A percentile compares a stretch with the other conserved stretches of the same genome.
Conservation (phyloP, 306 rosid genomes). For the Myrica gale region DNA sequence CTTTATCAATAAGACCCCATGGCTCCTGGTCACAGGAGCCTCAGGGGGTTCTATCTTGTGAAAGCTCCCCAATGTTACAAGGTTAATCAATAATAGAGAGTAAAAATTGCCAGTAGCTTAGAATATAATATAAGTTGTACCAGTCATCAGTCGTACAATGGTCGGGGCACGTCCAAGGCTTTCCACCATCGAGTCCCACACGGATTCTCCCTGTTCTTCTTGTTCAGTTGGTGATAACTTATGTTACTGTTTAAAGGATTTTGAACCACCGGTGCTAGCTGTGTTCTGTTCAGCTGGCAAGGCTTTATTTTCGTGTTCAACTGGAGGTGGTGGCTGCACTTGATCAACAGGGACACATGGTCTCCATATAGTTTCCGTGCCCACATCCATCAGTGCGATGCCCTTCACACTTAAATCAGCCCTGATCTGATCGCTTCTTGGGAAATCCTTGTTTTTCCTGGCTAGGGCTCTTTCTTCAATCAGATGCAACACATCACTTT, state of each 20-base stretch:
- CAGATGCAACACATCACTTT: slow-evolving; percentile 56
- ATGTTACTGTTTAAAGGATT: background rate
- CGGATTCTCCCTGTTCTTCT: slow-evolving; percentile 29
- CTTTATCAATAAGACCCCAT: background rate
- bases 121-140: slow-evolving; percentile 4
- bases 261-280: background rate
- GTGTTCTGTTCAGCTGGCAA: slow-evolving; percentile 6
- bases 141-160: slow-evolving; percentile 14
- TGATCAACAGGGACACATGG: slow-evolving; percentile 55
- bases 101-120: slow-evolving; percentile 14
- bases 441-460: slow-evolving; percentile 68
- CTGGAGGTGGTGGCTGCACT: slow-evolving; percentile 20
- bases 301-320: slow-evolving; percentile 16
- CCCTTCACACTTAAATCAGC: slow-evolving; percentile 66
- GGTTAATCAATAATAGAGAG: slow-evolving; percentile 5
- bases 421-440: slow-evolving; percentile 71
- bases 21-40: slow-evolving; percentile 8
- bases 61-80: slow-evolving; percentile 16
- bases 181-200: slow-evolving; percentile 22
- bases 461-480: slow-evolving; percentile 78
- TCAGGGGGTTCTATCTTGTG: slow-evolving; percentile 22
- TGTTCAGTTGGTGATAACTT: slow-evolving; percentile 20
- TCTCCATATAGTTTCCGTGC: slow-evolving; percentile 76
- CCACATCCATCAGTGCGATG: slow-evolving; percentile 87
- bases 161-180: slow-evolving; percentile 3